Evolutionary conservation across 495 filamentous ascomycete species (phyloP).

Genomic region (Lindgomyces ingoldianus): DNA sequence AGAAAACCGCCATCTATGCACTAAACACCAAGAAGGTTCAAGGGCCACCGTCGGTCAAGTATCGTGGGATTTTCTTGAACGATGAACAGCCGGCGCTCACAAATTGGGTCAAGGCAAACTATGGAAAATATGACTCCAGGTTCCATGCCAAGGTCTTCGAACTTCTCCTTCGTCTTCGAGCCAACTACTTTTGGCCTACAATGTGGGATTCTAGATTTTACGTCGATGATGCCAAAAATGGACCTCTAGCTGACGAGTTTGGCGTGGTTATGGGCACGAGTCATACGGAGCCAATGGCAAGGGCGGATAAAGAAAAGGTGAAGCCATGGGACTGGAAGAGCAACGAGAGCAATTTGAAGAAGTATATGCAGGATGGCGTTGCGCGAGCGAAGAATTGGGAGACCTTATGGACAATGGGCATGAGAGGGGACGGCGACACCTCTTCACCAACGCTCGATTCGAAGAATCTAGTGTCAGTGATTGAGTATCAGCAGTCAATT

Average conservation of each 20-base stretch:
- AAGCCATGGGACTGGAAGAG: slow-evolving; percentile 66
- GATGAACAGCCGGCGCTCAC: slow-evolving; percentile 73
- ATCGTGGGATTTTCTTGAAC: slow-evolving; percentile 77
- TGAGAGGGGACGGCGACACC: slow-evolving; percentile 70
- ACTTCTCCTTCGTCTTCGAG: slow-evolving; percentile 66
- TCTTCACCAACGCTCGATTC: slow-evolving; percentile 60
- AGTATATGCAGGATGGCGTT: slow-evolving; percentile 67
- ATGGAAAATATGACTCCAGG: slow-evolving; percentile 57
- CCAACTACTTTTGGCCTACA: slow-evolving; percentile 77
- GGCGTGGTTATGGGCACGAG: slow-evolving; percentile 71
- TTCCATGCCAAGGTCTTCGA: slow-evolving; percentile 74
- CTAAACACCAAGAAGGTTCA: slow-evolving; percentile 55
- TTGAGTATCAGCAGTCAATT: slow-evolving; percentile 59
- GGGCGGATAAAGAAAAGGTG: slow-evolving; percentile 66
- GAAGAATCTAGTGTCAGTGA: slow-evolving; percentile 58
- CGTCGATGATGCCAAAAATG: slow-evolving; percentile 27
- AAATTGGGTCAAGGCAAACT: slow-evolving; percentile 61
- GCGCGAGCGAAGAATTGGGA: slow-evolving; percentile 66
- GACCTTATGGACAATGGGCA: slow-evolving; percentile 68
- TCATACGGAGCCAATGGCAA: slow-evolving; percentile 73
- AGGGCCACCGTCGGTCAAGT: slow-evolving; percentile 66
- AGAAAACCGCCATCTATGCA: slow-evolving; percentile 58
- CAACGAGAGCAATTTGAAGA: slow-evolving; percentile 64
- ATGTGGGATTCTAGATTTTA: slow-evolving; percentile 55
- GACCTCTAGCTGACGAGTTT: slow-evolving; percentile 62